These are phyloP conservation scores for Pholiota conissans DNA, from an alignment of 768 basidiomycete genomes.

Conservation along the genomic window DNA sequence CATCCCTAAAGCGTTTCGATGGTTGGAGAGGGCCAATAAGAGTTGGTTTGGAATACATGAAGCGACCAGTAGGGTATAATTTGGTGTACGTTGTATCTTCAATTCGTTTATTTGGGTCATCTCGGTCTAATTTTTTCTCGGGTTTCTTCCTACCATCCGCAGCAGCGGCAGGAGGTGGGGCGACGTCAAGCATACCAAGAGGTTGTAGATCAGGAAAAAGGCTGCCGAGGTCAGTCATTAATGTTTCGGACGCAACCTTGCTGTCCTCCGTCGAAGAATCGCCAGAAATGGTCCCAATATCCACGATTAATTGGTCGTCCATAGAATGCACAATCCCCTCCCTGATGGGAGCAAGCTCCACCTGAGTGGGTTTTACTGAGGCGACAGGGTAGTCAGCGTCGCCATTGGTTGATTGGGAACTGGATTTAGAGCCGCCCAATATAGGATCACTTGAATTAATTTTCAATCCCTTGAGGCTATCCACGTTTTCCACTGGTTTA, in stretches of 20 bases:
- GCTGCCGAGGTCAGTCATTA: constrained; percentile 45
- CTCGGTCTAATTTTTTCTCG: constrained; percentile 60
- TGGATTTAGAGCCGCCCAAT: constrained; percentile 39
- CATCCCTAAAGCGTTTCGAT: constrained; percentile 68
- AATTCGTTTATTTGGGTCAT: constrained; percentile 71
- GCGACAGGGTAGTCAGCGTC: constrained; percentile 31
- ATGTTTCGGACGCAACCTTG: constrained; percentile 21
- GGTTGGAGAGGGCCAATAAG: constrained; percentile 86
- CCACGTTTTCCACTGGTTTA: constrained; percentile 1
- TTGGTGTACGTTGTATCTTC: constrained; percentile 82
- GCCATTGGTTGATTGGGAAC: constrained; percentile 38
- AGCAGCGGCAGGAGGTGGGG: constrained; percentile 28
- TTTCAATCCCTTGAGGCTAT: constrained; percentile 45
- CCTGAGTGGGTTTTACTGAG: constrained; percentile 40
- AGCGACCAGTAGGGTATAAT: constrained; percentile 69
- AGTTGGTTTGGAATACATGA: constrained; percentile 83
- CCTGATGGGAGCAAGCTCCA: constrained; percentile 54
- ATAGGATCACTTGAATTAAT: constrained; percentile 56
- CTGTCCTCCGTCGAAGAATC: constrained; percentile 14
- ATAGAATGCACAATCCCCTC: constrained; percentile 64
- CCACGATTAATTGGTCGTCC: constrained; percentile 51
- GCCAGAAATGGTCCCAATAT: constrained; percentile 38
- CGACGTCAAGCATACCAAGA: constrained; percentile 52
- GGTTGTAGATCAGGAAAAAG: constrained; percentile 87
- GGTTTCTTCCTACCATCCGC: constrained; percentile 47